Percentiles rank a stretch among this genome's conserved stretches.
phyloP scores from a whole-genome alignment of 495 filamentous ascomycete genomes.

The Trichocladium antarcticum region DNA sequence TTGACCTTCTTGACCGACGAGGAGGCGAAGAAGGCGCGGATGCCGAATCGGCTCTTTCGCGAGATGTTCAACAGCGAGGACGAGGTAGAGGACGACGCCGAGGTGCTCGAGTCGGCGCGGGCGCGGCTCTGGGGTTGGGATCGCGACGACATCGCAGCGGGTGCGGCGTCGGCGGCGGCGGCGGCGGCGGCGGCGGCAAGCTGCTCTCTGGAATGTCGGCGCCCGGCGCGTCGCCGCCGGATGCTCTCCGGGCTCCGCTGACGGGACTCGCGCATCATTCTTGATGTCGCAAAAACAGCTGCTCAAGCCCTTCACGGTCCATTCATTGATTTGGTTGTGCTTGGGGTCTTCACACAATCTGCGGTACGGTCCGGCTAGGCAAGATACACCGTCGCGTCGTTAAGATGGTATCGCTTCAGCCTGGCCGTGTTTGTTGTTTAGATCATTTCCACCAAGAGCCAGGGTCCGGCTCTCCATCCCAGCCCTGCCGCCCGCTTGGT shows the following conservation, averaged over 20 bases:
- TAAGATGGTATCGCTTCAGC: neutral
- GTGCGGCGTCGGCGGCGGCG: slow-evolving; percentile 26
- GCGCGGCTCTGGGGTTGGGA: slow-evolving; percentile 18
- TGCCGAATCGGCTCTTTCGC: slow-evolving; percentile 30
- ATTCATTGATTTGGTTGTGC: slow-evolving; percentile 15
- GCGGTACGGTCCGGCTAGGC: neutral
- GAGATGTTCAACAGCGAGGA: slow-evolving; percentile 40
- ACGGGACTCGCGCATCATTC: slow-evolving; percentile 37
- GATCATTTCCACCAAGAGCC: neutral
- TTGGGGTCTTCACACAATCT: slow-evolving; percentile 8
- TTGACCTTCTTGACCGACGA: slow-evolving; percentile 34
- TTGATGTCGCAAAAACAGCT: slow-evolving; percentile 12
- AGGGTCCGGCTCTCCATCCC: neutral
- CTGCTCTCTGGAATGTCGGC: slow-evolving; percentile 37
- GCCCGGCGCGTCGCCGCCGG: slow-evolving; percentile 39
- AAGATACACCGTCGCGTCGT: slow-evolving; percentile 1
- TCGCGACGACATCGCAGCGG: slow-evolving; percentile 33
- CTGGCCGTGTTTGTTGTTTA: slow-evolving; percentile 7
- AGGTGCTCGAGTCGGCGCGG: slow-evolving; percentile 30
- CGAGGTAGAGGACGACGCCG: slow-evolving; percentile 34
- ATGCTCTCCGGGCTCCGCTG: slow-evolving; percentile 41
- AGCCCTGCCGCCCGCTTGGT: neutral
- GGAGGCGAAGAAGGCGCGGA: slow-evolving; percentile 35
- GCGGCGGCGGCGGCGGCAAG: slow-evolving; percentile 29
- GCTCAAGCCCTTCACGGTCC: slow-evolving; percentile 12